phyloP scores from a whole-genome alignment of 2,329 filamentous ascomycete genomes.

The Aspergillus neoniger region DNA sequence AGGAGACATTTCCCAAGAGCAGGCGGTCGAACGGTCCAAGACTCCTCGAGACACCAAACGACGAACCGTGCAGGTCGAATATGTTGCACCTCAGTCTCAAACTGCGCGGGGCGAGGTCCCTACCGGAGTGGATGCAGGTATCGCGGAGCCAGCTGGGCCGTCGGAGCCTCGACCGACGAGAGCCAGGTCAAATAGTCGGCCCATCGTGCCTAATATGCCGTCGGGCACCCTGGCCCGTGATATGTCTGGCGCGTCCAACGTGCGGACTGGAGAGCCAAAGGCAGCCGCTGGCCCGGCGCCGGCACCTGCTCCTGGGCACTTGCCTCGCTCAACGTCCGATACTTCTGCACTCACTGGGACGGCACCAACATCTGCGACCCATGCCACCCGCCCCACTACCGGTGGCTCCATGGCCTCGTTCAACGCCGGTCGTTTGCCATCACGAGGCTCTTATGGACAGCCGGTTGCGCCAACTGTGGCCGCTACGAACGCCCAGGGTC shows the following conservation, averaged over 20 bases:
- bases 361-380: constrained; percentile 40
- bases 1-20: constrained; percentile 69
- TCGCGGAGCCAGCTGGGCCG: constrained; percentile 21
- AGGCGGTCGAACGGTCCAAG: constrained; percentile 65
- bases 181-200: constrained; percentile 18
- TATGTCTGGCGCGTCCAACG: constrained; percentile 8
- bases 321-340: constrained; percentile 59
- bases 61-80: constrained; percentile 94
- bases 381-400: constrained; percentile 69
- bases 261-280: constrained; percentile 18
- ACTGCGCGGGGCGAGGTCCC: constrained; percentile 68
- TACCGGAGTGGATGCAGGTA: constrained; percentile 10
- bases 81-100: constrained; percentile 86
- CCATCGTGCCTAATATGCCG: constrained; percentile 11
- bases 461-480: constrained; percentile 84
- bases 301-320: constrained; percentile 51
- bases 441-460: constrained; percentile 80
- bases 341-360: constrained; percentile 55
- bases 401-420: constrained; percentile 75
- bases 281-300: constrained; percentile 33
- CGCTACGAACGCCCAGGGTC: constrained; percentile 83
- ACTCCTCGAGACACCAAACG: constrained; percentile 79
- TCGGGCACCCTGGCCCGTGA: constrained; percentile 7
- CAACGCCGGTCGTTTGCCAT: constrained; percentile 64
- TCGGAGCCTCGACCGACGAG: constrained; percentile 50